Conservation (phyloP, 2,329 filamentous ascomycete species). For the Aspergillus sp. region DNA sequence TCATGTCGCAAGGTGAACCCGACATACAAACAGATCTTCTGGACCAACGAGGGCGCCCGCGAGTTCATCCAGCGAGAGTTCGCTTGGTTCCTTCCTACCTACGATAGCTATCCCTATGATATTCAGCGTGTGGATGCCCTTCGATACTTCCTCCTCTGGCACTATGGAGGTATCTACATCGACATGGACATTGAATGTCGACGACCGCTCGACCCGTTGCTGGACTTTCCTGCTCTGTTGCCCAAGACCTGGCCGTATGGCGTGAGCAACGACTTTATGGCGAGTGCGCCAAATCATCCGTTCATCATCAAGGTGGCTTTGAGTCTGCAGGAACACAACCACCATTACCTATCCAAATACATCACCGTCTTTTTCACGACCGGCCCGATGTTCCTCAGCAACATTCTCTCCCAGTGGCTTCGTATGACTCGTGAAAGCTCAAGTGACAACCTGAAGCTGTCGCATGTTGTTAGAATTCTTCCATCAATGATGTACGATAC, state of each 20-base stretch:
- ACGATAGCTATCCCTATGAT: too few relatives aligned
- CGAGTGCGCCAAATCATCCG: slow-evolving; percentile 5
- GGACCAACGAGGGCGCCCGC: too few relatives aligned
- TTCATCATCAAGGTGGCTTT: slow-evolving; percentile 6
- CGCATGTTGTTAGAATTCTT: neutral
- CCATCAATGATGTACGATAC: neutral
- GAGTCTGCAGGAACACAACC: slow-evolving; percentile 4
- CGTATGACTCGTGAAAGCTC: neutral
- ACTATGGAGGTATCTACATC: too few relatives aligned
- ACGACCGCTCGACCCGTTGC: too few relatives aligned
- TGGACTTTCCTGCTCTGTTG: neutral
- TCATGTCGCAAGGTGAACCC: too few relatives aligned
- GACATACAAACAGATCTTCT: too few relatives aligned
- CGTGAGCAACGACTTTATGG: slow-evolving; percentile 12
- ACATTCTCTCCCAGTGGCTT: slow-evolving; percentile 5
- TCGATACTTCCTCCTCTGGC: too few relatives aligned
- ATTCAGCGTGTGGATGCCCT: too few relatives aligned
- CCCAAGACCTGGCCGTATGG: slow-evolving; percentile 5
- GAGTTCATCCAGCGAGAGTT: too few relatives aligned
- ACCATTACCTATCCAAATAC: slow-evolving; percentile 7
- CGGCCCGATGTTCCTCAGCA: slow-evolving; percentile 7
- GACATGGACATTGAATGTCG: too few relatives aligned
- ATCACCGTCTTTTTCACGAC: slow-evolving; percentile 11
- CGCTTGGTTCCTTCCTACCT: too few relatives aligned
- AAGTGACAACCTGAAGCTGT: neutral